These are phyloP conservation scores for Geotrichum candidum DNA, from an alignment of 1,139 yeast species.

Conservation along the genomic window DNA sequence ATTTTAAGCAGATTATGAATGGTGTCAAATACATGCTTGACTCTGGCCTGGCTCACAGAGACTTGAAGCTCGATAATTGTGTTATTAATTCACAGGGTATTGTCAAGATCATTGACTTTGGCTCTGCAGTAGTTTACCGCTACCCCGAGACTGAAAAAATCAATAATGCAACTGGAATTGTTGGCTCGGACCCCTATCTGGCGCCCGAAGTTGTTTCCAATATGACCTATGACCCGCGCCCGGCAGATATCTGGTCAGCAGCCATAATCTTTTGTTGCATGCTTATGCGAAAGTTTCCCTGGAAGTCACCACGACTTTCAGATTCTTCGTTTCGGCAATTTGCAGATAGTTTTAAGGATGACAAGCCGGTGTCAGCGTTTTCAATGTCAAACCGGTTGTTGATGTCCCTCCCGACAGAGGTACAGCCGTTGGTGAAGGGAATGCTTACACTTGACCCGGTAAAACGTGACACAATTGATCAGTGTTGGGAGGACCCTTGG, in stretches of 20 bases:
- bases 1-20: constrained; percentile 76
- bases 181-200: constrained; percentile 88
- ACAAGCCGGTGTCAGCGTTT: background rate
- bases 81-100: constrained; percentile 81
- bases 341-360: constrained; percentile 36
- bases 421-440: constrained; percentile 29
- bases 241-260: constrained; percentile 91
- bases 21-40: constrained; percentile 83
- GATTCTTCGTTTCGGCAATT: constrained; percentile 71
- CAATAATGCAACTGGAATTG: constrained; percentile 82
- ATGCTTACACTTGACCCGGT: constrained; percentile 36
- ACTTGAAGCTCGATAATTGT: constrained; percentile 87
- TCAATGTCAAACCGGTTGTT: constrained; percentile 27
- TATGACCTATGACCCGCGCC: constrained; percentile 82
- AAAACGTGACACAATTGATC: constrained; percentile 69
- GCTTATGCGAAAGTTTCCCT: constrained; percentile 89
- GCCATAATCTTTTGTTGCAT: constrained; percentile 92
- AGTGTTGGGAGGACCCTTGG: constrained; percentile 78
- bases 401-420: constrained; percentile 33
- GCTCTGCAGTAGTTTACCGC: constrained; percentile 72
- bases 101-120: constrained; percentile 53
- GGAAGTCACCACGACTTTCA: constrained; percentile 85
- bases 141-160: constrained; percentile 80
- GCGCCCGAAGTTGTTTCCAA: constrained; percentile 89
- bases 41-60: constrained; percentile 87